phyloP scores from a whole-genome alignment of 192 early-diverging fungal species.

The Linnemannia zychae region DNA sequence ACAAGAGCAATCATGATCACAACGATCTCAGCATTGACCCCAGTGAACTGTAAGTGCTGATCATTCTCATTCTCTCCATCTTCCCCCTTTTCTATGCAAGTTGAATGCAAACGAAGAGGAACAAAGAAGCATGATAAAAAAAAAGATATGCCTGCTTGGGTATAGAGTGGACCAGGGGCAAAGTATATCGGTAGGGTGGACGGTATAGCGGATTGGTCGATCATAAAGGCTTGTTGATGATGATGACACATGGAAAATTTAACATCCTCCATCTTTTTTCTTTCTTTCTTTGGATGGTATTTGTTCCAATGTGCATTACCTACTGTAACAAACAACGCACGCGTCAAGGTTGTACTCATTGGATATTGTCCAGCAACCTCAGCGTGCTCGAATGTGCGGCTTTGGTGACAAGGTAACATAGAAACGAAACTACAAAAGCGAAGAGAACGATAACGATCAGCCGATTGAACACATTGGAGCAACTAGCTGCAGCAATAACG shows the following conservation, averaged over 20 bases:
- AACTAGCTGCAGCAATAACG: neutral
- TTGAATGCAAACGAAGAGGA: neutral
- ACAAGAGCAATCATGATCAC: constrained; percentile 11
- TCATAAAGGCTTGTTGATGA: neutral
- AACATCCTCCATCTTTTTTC: neutral
- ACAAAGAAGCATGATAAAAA: neutral
- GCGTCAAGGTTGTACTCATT: constrained; percentile 62
- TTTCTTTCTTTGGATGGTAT: neutral
- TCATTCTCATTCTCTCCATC: neutral
- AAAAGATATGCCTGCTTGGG: neutral
- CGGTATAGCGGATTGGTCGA: neutral
- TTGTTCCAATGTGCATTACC: neutral
- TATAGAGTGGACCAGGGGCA: neutral
- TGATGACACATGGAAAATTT: constrained; percentile 2
- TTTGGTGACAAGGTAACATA: constrained; percentile 79
- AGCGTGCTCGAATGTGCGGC: constrained; percentile 83
- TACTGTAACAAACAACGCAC: neutral
- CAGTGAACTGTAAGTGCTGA: constrained; percentile 15
- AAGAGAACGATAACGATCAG: neutral
- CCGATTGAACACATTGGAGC: neutral
- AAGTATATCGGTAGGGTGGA: neutral
- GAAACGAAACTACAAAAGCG: neutral
- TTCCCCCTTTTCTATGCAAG: neutral
- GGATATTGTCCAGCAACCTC: constrained; percentile 80
- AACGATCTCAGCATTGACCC: constrained; percentile 19